phyloP scores from a whole-genome alignment of 306 rosid species.

The Pyrus pyrifolia region DNA sequence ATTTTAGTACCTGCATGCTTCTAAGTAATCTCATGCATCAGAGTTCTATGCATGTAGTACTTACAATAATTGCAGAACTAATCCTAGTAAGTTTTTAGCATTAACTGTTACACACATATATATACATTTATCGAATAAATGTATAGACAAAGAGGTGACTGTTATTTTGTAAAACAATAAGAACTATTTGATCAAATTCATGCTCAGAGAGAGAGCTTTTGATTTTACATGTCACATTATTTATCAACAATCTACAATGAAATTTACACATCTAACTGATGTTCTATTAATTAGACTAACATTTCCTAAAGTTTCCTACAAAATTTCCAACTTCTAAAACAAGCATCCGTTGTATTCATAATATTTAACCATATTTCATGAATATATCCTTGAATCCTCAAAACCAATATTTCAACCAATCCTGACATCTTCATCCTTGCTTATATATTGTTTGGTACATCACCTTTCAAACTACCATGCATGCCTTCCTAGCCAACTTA shows the following conservation, averaged over 20 bases:
- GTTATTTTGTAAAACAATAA: too few relatives aligned
- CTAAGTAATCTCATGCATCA: too few relatives aligned
- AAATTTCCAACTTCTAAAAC: background rate
- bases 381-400: background rate
- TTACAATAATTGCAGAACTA: too few relatives aligned
- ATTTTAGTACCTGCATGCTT: background rate
- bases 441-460: background rate
- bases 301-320: background rate
- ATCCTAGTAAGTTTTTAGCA: too few relatives aligned
- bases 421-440: background rate
- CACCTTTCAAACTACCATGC: background rate
- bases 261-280: background rate
- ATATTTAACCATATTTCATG: background rate
- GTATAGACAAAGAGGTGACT: too few relatives aligned
- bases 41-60: too few relatives aligned
- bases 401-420: background rate
- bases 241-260: background rate
- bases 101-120: too few relatives aligned
- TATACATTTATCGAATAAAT: too few relatives aligned
- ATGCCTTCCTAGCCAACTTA: background rate
- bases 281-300: background rate
- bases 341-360: background rate
- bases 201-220: background rate
- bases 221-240: background rate
- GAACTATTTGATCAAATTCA: too few relatives aligned